Evolutionary conservation across 345 rosid genomes (phyloP), one percentile per base, ranked within the genome.

Genomic region (Nasturtium officinale): DNA sequence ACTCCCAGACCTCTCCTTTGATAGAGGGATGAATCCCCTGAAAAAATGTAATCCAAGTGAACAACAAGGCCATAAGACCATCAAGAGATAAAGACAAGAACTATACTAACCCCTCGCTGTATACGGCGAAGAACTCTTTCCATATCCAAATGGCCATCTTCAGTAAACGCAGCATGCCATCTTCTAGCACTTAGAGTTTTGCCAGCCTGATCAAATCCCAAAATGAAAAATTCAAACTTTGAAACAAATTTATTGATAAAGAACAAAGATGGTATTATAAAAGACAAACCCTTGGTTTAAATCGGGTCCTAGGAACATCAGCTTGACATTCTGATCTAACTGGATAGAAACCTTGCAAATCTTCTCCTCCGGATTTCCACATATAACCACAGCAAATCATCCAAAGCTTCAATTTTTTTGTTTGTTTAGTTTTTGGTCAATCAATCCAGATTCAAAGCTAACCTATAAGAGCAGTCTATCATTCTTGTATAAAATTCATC

Each of bases 21-120:
- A 93, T 85, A 18, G 92, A 82, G 45, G 98, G 98, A 75, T 90
- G 98, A 73, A 93, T 82, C 35, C 98, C 98, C 98, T 93, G 71
- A 16, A 56, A 52, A 52, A 52, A 21, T 55, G 18, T n/a, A n/a
- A 82, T 59, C 65, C 70, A 74, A 73, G 53, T 45, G 54, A 69
- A 45, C 70, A 68, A 59, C n/a, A 74, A 62, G 33, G 12, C 13
- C 2, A 42, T 40, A 59, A 60, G 17, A 62, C 2, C 60, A 47
- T 61, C 40, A 29, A 45, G 32, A 71, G 73, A 13, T 7, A 15
- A 15, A 55, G 12, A 46, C 5, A 17, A 40, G 65, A 4, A n/a
- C 46, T 13, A 58, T 60, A 38, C 76, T 18, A 75, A 93, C 98
- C 81, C 97, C 98, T 40, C 92, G 83, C 52, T 93, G 98, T 77